Conservation (phyloP, 805 yeast genomes). For the Yamadazyma sp. region DNA sequence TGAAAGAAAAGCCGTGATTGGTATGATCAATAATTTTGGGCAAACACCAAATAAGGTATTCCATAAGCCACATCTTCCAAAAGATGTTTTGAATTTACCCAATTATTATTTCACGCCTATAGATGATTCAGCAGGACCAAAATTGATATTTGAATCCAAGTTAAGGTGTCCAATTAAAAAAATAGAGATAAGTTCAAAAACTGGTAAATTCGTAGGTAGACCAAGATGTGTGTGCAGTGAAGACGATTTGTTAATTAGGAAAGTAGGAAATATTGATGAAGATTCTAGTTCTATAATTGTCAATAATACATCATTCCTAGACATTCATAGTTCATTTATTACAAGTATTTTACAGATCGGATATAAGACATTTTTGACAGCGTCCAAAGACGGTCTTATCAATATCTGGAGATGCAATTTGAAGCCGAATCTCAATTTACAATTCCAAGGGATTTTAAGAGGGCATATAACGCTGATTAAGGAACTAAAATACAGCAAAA, state of each 20-base stretch:
- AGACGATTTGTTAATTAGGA: constrained; percentile 35
- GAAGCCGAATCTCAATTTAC: constrained; percentile 26
- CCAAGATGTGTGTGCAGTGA: constrained; percentile 36
- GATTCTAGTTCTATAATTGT: constrained; percentile 34
- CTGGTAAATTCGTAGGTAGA: constrained; percentile 52
- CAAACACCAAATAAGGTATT: constrained; percentile 83
- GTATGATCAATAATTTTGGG: constrained; percentile 88
- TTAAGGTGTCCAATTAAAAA: constrained; percentile 38
- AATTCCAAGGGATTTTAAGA: constrained; percentile 45
- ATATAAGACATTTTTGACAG: constrained; percentile 43
- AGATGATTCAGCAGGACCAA: constrained; percentile 31
- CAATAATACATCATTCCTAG: constrained; percentile 42
- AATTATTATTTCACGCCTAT: constrained; percentile 30
- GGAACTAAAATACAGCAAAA: constrained; percentile 47
- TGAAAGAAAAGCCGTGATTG: constrained; percentile 73
- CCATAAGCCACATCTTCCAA: constrained; percentile 59
- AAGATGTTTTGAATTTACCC: constrained; percentile 38
- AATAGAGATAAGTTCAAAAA: constrained; percentile 42
- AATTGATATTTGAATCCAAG: constrained; percentile 42
- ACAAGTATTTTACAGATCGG: constrained; percentile 41
- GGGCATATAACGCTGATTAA: constrained; percentile 54
- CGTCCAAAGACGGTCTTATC: constrained; percentile 57
- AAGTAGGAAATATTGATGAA: constrained; percentile 18
- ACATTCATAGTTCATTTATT: constrained; percentile 39
- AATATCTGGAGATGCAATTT: constrained; percentile 52